phyloP scores from a whole-genome alignment of 768 basidiomycete species.

The Podaxis sp. region DNA sequence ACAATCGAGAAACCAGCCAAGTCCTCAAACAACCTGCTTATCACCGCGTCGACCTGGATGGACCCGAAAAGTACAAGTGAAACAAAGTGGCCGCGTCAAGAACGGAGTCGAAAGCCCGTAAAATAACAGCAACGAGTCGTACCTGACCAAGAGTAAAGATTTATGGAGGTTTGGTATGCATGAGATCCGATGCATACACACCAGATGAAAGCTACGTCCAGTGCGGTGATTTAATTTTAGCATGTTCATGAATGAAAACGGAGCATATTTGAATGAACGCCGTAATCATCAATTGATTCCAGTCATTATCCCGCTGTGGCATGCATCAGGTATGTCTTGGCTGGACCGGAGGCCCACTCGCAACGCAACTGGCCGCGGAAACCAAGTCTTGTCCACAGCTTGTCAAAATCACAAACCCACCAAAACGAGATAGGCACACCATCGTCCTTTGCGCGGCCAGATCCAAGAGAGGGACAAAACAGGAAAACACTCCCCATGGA shows the following conservation, averaged over 20 bases:
- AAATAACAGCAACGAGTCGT: background rate
- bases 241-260: background rate
- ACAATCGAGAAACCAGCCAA: background rate
- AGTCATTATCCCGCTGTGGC: background rate
- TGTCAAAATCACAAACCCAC: background rate
- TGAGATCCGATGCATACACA: background rate
- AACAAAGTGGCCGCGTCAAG: background rate
- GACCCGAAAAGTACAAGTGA: background rate
- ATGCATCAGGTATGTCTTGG: background rate
- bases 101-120: slow-evolving; percentile 4
- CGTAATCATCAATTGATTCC: background rate
- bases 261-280: background rate
- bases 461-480: background rate
- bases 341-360: background rate
- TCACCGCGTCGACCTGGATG: background rate
- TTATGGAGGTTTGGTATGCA: background rate
- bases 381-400: background rate
- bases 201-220: background rate
- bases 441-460: background rate
- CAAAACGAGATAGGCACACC: background rate
- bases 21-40: background rate
- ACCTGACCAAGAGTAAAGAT: background rate
- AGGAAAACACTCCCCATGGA: background rate
- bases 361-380: background rate
- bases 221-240: background rate